Percentiles rank a stretch among this genome's conserved stretches.
phyloP scores from a whole-genome alignment of 208 protist genomes.

The Naegleria lovaniensis region DNA sequence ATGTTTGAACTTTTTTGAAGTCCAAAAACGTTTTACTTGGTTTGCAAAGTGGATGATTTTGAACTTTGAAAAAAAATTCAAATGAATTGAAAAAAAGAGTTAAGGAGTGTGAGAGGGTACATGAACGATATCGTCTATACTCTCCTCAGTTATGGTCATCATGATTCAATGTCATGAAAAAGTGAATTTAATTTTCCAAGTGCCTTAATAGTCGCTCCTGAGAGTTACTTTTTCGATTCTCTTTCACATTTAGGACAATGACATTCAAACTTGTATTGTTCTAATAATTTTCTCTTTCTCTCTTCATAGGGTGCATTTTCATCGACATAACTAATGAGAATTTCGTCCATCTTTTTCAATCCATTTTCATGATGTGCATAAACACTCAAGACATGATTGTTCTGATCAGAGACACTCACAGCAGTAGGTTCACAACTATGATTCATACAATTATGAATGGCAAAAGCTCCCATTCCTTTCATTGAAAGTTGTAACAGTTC shows the following conservation, averaged over 20 bases:
- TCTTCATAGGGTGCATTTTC: not conserved
- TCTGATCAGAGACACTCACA: not conserved
- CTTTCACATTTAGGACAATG: not conserved
- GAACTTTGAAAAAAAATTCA: too few species aligned
- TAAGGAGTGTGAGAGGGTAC: too few species aligned
- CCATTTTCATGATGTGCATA: not conserved
- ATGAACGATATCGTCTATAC: too few species aligned
- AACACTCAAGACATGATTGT: not conserved
- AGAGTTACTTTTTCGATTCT: too few species aligned
- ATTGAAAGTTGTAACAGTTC: not conserved
- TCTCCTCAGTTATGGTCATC: too few species aligned
- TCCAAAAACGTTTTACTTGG: too few species aligned
- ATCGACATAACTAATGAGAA: not conserved
- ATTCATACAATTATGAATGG: slow-evolving; percentile 15
- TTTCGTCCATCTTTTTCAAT: not conserved
- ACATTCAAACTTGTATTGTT: not conserved
- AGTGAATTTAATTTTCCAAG: too few species aligned
- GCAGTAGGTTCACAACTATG: not conserved
- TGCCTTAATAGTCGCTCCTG: too few species aligned
- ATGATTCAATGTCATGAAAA: too few species aligned
- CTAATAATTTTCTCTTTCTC: not conserved
- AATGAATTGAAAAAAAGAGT: too few species aligned
- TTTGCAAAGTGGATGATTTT: too few species aligned
- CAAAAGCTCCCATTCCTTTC: not conserved
- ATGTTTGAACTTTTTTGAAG: too few species aligned